Percentiles rank a stretch among this genome's conserved stretches.
These are phyloP conservation scores for Clonostachys chloroleuca DNA, from an alignment of 2,329 filamentous ascomycete species.

Conservation along the genomic window DNA sequence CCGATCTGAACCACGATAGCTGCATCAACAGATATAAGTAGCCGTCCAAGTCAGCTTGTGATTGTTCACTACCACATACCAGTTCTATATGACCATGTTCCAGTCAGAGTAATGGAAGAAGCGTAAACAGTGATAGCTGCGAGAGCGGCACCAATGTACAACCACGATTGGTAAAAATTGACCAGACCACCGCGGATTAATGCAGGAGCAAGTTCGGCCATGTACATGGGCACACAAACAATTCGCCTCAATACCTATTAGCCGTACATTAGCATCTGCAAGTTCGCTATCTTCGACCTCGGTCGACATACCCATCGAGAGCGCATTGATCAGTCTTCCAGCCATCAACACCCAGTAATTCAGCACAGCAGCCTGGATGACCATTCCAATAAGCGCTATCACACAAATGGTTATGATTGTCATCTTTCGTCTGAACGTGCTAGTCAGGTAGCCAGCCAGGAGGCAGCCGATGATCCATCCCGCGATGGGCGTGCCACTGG, in stretches of 20 bases:
- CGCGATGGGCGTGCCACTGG: constrained; percentile 3
- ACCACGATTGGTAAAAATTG: constrained; percentile 5
- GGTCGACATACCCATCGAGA: background rate
- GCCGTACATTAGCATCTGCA: too few species aligned
- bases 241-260: constrained; percentile 3
- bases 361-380: constrained; percentile 1
- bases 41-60: too few species aligned
- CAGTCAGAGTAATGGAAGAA: constrained; percentile 1
- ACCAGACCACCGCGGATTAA: constrained; percentile 7
- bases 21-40: background rate
- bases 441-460: constrained; percentile 3
- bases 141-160: constrained; percentile 5
- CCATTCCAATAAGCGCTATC: constrained; percentile 5
- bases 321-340: constrained; percentile 5
- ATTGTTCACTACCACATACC: background rate
- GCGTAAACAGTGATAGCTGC: background rate
- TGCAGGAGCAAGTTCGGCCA: constrained; percentile 7
- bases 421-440: constrained; percentile 3
- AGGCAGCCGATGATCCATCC: constrained; percentile 5
- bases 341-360: constrained; percentile 4
- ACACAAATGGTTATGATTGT: constrained; percentile 4
- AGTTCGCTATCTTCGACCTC: too few species aligned
- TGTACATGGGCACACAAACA: constrained; percentile 8
- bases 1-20: constrained; percentile 1
- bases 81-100: constrained; percentile 2